Base-by-base conservation (phyloP, 78 protist species). In the Anaeramoeba ignava region DNA sequence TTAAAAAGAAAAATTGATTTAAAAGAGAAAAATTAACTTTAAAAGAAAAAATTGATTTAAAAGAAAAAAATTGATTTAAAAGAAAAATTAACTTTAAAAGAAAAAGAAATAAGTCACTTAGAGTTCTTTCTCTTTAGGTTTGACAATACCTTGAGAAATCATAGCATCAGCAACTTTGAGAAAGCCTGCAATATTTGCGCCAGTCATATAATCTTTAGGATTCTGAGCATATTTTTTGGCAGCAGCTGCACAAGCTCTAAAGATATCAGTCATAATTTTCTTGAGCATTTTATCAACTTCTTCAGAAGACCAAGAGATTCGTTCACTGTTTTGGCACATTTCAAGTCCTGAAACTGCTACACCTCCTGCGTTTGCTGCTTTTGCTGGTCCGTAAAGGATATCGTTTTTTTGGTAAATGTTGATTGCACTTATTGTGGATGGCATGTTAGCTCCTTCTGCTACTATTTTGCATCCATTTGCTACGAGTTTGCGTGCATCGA, bases 311-410 rank as follows among this genome's bases (percentile, higher is more conserved):
- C 94, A 91, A 17, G 23, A 0, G 36, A 78, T 0, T 3, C 88
- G n/a, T 54, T 3, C 17, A 36, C 86, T 12, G 89, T 91, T 91
- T 54, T 91, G 94, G 41, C 92, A 0, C 94, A 91, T 91, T 41
- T 91, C 94, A n/a, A 91, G 79, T 34, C 91, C 92, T 1, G 87
- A 78, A 78, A 80, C 83, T 2, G 88, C 90, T 27, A 91, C 94
- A 42, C 94, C 94, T 40, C 94, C 94, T 2, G 93, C 92, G 83
- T 91, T 91, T 41, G 90, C n/a, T 27, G 93, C 92, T 82, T 87
- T 87, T 37, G 83, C 85, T 0, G 94, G 94, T 3, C 39, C 89
- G 39, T 54, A 91, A 34, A 87, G 31, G 34, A 84, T 3, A 86
- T 84, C 80, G 0, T 8, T 27, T 36, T 0, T 33, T 33, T 85